Evolutionary conservation across 1,284 basidiomycete genomes (phyloP).

Genomic region (Papiliotrema terrestris): DNA sequence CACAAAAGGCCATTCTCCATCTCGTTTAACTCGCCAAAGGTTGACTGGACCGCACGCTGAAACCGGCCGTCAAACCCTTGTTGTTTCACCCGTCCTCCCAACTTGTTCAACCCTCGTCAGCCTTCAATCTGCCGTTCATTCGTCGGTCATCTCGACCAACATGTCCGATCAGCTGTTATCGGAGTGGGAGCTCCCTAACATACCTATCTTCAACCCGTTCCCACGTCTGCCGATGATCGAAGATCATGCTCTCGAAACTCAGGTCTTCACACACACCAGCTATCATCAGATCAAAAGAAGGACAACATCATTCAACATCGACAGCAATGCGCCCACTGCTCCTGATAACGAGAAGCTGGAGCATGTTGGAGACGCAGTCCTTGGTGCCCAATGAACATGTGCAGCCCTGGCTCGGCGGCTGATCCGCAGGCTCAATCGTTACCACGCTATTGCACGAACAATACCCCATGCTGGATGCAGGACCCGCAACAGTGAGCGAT

Average conservation of each 20-base stretch:
- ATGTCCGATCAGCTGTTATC: not conserved
- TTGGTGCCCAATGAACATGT: constrained; percentile 14
- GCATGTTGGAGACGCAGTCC: constrained; percentile 36
- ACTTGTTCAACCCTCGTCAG: too few relatives aligned
- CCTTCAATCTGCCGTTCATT: too few relatives aligned
- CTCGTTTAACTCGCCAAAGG: too few relatives aligned
- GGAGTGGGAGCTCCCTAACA: not conserved
- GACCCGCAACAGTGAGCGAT: constrained; percentile 36
- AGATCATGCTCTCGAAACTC: not conserved
- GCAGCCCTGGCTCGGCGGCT: not conserved
- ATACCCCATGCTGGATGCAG: constrained; percentile 30
- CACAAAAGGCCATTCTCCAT: too few relatives aligned
- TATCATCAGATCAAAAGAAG: not conserved
- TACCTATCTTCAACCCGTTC: not conserved
- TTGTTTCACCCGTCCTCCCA: too few relatives aligned
- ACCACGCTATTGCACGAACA: constrained; percentile 36
- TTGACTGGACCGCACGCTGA: too few relatives aligned
- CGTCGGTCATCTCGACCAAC: too few relatives aligned
- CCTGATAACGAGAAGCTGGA: constrained; percentile 42
- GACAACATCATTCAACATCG: not conserved
- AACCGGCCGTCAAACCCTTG: too few relatives aligned
- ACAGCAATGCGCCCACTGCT: not conserved
- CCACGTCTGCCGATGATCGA: constrained; percentile 6
- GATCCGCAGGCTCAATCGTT: constrained; percentile 19
- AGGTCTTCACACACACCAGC: constrained; percentile 10